Evolutionary conservation across 306 rosid genomes (phyloP).

Genomic region (Trichosanthes truncata): DNA sequence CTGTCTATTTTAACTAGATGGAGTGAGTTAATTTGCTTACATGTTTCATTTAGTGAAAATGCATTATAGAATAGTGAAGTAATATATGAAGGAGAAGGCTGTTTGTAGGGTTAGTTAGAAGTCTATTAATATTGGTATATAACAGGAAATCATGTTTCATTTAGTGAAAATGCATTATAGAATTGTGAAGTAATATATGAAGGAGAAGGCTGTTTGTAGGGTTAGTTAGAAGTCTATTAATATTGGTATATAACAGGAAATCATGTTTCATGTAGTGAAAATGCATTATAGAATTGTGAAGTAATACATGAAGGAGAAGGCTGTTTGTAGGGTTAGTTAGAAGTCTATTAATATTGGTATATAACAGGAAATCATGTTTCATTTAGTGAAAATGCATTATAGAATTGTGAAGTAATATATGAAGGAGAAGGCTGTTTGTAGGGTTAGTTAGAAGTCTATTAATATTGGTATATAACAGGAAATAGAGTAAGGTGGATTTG

Average conservation of each 20-base stretch:
- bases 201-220: background rate
- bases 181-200: background rate
- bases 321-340: background rate
- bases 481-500: background rate
- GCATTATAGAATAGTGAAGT: background rate
- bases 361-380: background rate
- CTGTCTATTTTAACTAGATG: background rate
- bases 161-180: background rate
- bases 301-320: background rate
- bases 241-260: background rate
- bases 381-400: background rate
- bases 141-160: background rate
- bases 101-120: background rate
- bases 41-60: background rate
- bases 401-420: background rate
- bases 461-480: background rate
- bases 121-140: background rate
- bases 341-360: background rate
- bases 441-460: background rate
- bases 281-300: background rate
- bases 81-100: background rate
- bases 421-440: background rate
- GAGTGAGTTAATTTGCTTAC: background rate
- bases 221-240: background rate
- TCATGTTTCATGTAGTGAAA: background rate